phyloP scores from a whole-genome alignment of 257 asterid species.

The Plantago major region DNA sequence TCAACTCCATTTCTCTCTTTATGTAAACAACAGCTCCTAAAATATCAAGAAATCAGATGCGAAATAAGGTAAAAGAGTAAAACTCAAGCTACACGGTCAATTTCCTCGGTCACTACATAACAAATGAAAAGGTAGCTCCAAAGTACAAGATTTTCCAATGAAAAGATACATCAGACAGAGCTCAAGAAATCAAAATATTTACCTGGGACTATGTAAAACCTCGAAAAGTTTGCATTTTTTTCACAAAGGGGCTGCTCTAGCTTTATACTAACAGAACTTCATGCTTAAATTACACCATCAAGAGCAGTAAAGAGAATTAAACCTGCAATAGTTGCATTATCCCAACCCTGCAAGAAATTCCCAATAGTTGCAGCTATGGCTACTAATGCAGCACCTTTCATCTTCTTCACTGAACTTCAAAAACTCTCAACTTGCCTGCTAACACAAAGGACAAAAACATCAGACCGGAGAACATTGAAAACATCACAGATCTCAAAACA shows the following conservation, averaged over 20 bases:
- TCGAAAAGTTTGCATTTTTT: no score
- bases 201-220: no score
- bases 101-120: neutral
- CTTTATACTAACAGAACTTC: no score
- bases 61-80: neutral
- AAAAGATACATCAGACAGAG: neutral
- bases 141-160: neutral
- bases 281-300: neutral
- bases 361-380: constrained; percentile 80
- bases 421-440: constrained; percentile 23
- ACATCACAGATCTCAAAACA: constrained; percentile 23
- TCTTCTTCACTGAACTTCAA: constrained; percentile 27
- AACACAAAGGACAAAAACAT: neutral
- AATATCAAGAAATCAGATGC: constrained; percentile 10
- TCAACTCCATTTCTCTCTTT: constrained; percentile 51
- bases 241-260: no score
- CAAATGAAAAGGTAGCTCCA: neutral
- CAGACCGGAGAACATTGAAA: constrained; percentile 1
- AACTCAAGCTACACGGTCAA: constrained; percentile 3
- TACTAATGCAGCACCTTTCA: constrained; percentile 75
- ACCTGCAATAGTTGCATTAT: constrained; percentile 90
- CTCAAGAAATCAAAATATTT: neutral
- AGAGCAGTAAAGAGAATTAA: neutral
- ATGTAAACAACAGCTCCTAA: constrained; percentile 73
- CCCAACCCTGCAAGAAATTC: constrained; percentile 85